Percentiles rank a stretch among this genome's conserved stretches.
Evolutionary conservation across 2,329 filamentous ascomycete genomes (phyloP).

Genomic region (Aspergillus costaricaensis): DNA sequence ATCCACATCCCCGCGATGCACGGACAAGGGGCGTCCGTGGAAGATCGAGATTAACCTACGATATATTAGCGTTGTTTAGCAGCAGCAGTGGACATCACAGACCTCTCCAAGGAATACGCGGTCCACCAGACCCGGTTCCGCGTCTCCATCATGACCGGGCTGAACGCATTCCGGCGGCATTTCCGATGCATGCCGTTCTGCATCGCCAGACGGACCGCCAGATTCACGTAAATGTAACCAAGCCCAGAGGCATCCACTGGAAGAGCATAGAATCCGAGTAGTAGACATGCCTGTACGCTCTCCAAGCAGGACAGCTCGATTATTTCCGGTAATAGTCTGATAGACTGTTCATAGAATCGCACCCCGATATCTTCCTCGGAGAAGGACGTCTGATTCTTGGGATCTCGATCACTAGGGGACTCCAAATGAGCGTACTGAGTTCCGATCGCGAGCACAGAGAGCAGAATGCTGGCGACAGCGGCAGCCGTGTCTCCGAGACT

Average conservation of each 20-base stretch:
- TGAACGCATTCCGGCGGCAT: slow-evolving; percentile 46
- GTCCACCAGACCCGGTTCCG: slow-evolving; percentile 58
- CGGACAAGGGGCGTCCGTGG: slow-evolving; percentile 54
- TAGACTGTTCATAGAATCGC: slow-evolving; percentile 54
- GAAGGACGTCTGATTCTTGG: slow-evolving; percentile 2
- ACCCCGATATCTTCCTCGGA: slow-evolving; percentile 53
- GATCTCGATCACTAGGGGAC: slow-evolving; percentile 21
- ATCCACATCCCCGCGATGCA: slow-evolving; percentile 53
- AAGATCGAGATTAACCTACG: slow-evolving; percentile 53
- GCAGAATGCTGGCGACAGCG: slow-evolving; percentile 49
- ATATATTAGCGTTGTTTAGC: neutral
- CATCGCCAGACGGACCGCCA: slow-evolving; percentile 55
- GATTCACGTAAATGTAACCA: slow-evolving; percentile 54
- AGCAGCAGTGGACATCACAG: neutral
- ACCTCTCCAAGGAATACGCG: slow-evolving; percentile 55
- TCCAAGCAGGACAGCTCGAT: slow-evolving; percentile 55
- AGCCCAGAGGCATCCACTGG: slow-evolving; percentile 55
- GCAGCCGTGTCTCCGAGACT: slow-evolving; percentile 42
- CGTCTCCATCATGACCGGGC: slow-evolving; percentile 47
- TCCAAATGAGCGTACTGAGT: slow-evolving; percentile 56
- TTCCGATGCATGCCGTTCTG: slow-evolving; percentile 59
- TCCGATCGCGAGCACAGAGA: slow-evolving; percentile 53
- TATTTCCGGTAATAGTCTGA: slow-evolving; percentile 53
- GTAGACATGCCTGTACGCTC: slow-evolving; percentile 56
- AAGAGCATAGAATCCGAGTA: slow-evolving; percentile 55